phyloP scores from a whole-genome alignment of 768 basidiomycete genomes.

The Obba rivulosa region DNA sequence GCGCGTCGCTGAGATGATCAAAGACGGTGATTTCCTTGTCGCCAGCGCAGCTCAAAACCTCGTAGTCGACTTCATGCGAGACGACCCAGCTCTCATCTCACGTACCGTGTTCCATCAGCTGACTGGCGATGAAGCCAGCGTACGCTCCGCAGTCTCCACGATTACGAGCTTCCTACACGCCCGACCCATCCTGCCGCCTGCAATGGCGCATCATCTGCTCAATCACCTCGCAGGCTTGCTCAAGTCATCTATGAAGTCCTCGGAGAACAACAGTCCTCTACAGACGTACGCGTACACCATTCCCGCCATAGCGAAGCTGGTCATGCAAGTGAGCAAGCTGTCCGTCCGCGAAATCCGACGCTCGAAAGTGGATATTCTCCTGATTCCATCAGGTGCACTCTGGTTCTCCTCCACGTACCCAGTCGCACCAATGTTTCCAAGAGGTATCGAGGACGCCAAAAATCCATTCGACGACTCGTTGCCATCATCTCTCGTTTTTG shows the following conservation, averaged over 20 bases:
- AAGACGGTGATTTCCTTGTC: slow-evolving; percentile 48
- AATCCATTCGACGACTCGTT: slow-evolving; percentile 29
- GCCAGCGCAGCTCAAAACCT: slow-evolving; percentile 52
- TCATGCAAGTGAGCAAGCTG: slow-evolving; percentile 64
- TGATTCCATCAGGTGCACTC: slow-evolving; percentile 65
- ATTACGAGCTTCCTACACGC: slow-evolving; percentile 56
- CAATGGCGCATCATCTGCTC: slow-evolving; percentile 60
- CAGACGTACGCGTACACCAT: slow-evolving; percentile 48
- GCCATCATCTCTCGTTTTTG: slow-evolving; percentile 40
- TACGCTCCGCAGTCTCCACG: slow-evolving; percentile 42
- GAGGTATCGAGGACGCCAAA: slow-evolving; percentile 23
- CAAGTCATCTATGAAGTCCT: slow-evolving; percentile 44
- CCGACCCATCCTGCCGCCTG: slow-evolving; percentile 52
- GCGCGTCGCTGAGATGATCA: slow-evolving; percentile 45
- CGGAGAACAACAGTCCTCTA: slow-evolving; percentile 38
- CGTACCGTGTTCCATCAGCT: slow-evolving; percentile 60
- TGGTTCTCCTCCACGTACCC: slow-evolving; percentile 63
- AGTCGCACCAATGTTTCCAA: slow-evolving; percentile 57
- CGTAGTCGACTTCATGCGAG: slow-evolving; percentile 64
- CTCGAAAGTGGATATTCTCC: slow-evolving; percentile 62
- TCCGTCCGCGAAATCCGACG: slow-evolving; percentile 67
- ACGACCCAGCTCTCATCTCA: slow-evolving; percentile 64
- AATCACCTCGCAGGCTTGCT: slow-evolving; percentile 68
- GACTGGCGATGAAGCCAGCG: slow-evolving; percentile 42
- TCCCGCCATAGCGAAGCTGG: slow-evolving; percentile 55